Percentiles rank a stretch among this genome's conserved stretches.
phyloP scores from a whole-genome alignment of 1,139 yeast species.

The Neolecta irregularis region DNA sequence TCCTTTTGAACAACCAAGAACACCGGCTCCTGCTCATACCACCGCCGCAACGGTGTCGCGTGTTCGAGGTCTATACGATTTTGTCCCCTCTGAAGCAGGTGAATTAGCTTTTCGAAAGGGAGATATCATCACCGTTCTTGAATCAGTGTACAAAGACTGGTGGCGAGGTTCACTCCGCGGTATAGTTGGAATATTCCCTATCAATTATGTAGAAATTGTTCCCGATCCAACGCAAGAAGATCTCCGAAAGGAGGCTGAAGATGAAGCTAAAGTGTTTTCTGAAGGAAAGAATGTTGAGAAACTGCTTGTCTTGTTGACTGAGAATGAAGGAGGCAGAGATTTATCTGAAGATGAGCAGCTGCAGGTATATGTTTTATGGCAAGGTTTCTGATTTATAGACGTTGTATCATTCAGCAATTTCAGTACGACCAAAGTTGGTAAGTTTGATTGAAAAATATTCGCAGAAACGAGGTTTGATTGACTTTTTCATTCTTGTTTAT shows the following conservation, averaged over 20 bases:
- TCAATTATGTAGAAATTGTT: slow-evolving; percentile 75
- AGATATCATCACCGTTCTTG: slow-evolving; percentile 57
- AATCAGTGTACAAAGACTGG: slow-evolving; percentile 86
- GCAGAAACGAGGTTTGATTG: slow-evolving; percentile 53
- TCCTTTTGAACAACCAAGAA: slow-evolving; percentile 12
- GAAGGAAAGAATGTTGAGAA: slow-evolving; percentile 47
- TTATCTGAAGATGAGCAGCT: slow-evolving; percentile 26
- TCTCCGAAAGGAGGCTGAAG: slow-evolving; percentile 28
- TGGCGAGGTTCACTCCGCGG: slow-evolving; percentile 83
- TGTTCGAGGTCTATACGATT: slow-evolving; percentile 75
- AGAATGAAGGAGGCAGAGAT: slow-evolving; percentile 25
- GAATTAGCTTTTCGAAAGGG: slow-evolving; percentile 30
- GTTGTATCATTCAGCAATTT: slow-evolving; percentile 53
- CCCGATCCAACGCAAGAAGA: slow-evolving; percentile 50
- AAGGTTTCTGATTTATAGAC: slow-evolving; percentile 17
- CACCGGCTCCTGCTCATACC: slow-evolving; percentile 14
- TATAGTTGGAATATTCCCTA: slow-evolving; percentile 76
- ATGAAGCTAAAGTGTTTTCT: slow-evolving; percentile 32
- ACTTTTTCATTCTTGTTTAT: slow-evolving; percentile 45
- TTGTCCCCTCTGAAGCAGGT: slow-evolving; percentile 42
- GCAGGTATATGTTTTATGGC: slow-evolving; percentile 5
- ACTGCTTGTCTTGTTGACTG: slow-evolving; percentile 31
- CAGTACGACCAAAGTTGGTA: slow-evolving; percentile 60
- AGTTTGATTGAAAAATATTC: slow-evolving; percentile 61
- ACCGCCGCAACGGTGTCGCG: slow-evolving; percentile 37